A percentile compares a stretch with the other conserved stretches of the same genome.
phyloP scores from a whole-genome alignment of 164 flowering plant species.

The Magnolia kwangsiensis region DNA sequence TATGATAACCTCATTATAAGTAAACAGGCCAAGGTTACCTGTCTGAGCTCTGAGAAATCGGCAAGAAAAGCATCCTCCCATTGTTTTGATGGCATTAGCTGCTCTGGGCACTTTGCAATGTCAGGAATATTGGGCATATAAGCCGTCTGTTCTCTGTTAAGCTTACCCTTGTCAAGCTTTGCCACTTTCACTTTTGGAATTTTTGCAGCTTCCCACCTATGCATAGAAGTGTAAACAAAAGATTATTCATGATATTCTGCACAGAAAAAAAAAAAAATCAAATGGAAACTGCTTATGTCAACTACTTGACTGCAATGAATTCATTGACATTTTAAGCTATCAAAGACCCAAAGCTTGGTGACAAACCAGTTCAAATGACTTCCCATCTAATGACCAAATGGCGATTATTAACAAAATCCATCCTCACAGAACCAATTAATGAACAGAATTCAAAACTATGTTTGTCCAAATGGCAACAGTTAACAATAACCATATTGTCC shows the following conservation, averaged over 20 bases:
- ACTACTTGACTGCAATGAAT: neutral
- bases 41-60: constrained; percentile 67
- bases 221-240: neutral
- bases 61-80: constrained; percentile 83
- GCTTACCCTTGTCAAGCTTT: constrained; percentile 44
- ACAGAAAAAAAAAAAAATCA: too few relatives aligned
- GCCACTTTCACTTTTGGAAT: constrained; percentile 82
- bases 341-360: neutral
- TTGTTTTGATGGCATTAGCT: constrained; percentile 61
- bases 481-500: too few relatives aligned
- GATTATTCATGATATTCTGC: too few relatives aligned
- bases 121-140: constrained; percentile 94
- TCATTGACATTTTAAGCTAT: neutral
- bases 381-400: neutral
- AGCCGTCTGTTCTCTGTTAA: constrained; percentile 57
- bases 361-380: neutral
- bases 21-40: constrained; percentile 32
- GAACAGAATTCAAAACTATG: neutral
- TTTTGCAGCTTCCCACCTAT: constrained; percentile 84
- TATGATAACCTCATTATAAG: neutral
- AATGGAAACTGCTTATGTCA: too few relatives aligned
- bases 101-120: constrained; percentile 61
- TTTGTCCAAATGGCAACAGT: too few relatives aligned
- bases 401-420: neutral
- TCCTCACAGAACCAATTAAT: neutral